Percentiles rank a stretch among this genome's conserved stretches.
phyloP scores from a whole-genome alignment of 495 filamentous ascomycete species.

The Penicillium alfredii region DNA sequence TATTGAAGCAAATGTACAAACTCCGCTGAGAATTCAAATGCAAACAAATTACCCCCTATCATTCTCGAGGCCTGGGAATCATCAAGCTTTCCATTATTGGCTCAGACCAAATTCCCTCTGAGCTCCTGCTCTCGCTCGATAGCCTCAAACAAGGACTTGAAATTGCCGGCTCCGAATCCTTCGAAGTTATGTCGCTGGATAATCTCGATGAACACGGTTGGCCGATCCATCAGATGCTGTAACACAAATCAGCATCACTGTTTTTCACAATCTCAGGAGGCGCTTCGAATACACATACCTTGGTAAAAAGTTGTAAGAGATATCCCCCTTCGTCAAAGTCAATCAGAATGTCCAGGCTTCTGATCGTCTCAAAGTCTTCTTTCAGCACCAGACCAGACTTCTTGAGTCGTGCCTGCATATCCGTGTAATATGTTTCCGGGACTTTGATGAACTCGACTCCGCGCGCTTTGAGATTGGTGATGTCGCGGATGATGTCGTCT shows the following conservation, averaged over 20 bases:
- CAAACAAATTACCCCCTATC: no score
- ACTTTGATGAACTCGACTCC: conserved; percentile 88
- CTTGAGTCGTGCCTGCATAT: conserved; percentile 62
- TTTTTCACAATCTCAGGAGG: not conserved
- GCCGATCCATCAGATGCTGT: conserved; percentile 80
- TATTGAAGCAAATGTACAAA: conserved; percentile 1
- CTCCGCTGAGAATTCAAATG: no score
- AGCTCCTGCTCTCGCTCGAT: conserved; percentile 84
- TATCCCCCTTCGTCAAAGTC: conserved; percentile 91
- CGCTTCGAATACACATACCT: conserved; percentile 35
- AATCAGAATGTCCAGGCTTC: conserved; percentile 73
- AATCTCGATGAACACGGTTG: conserved; percentile 91
- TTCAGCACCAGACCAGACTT: conserved; percentile 47
- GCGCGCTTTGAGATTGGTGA: conserved; percentile 65
- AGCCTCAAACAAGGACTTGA: conserved; percentile 87
- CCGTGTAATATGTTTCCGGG: conserved; percentile 74
- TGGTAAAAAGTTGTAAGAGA: conserved; percentile 79
- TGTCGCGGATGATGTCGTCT: conserved; percentile 65
- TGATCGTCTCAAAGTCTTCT: conserved; percentile 70
- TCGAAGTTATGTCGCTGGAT: conserved; percentile 83
- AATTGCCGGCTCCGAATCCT: conserved; percentile 92
- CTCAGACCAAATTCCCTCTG: conserved; percentile 67
- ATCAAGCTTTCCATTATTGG: no score
- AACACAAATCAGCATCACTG: conserved; percentile 14
- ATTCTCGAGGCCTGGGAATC: no score